phyloP scores from a whole-genome alignment of 2,329 filamentous ascomycete species.

The Aspergillus jensenii region DNA sequence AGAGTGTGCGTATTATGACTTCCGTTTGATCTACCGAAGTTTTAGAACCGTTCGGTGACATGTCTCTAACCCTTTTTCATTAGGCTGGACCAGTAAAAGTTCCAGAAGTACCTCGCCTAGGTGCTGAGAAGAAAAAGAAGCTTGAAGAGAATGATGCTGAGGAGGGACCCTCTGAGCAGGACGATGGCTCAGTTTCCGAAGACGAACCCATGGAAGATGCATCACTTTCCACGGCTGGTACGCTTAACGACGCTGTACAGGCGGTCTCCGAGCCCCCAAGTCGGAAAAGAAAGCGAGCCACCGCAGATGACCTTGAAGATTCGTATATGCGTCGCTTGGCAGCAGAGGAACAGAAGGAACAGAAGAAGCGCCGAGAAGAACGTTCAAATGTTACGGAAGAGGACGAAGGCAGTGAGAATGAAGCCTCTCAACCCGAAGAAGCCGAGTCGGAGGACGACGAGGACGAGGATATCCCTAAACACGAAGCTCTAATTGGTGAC shows the following conservation, averaged over 20 bases:
- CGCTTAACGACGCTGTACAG: slow-evolving; percentile 48
- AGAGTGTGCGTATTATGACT: slow-evolving; percentile 60
- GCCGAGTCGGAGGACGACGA: slow-evolving; percentile 34
- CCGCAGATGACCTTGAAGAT: slow-evolving; percentile 47
- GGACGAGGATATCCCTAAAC: slow-evolving; percentile 34
- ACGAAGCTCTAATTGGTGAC: slow-evolving; percentile 39
- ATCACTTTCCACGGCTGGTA: slow-evolving; percentile 45
- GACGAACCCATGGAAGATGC: slow-evolving; percentile 46
- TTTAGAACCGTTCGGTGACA: slow-evolving; percentile 5
- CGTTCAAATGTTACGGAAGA: slow-evolving; percentile 40
- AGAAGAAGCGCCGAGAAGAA: slow-evolving; percentile 33
- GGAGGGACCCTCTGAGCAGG: slow-evolving; percentile 25
- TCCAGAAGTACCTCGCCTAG: slow-evolving; percentile 24
- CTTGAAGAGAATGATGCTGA: slow-evolving; percentile 28
- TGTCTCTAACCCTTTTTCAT: background rate
- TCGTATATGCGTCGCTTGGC: slow-evolving; percentile 46
- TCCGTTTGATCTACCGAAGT: background rate
- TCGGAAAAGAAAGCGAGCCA: slow-evolving; percentile 56
- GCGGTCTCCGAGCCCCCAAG: slow-evolving; percentile 23
- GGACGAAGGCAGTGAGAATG: slow-evolving; percentile 38
- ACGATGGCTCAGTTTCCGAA: slow-evolving; percentile 27
- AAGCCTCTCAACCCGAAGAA: slow-evolving; percentile 20
- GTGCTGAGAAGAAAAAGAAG: slow-evolving; percentile 20
- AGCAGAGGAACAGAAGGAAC: slow-evolving; percentile 43
- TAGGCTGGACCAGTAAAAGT: slow-evolving; percentile 43